Evolutionary conservation across 2,329 filamentous ascomycete species (phyloP).

Genomic region (Penicillium fuscoglaucum): DNA sequence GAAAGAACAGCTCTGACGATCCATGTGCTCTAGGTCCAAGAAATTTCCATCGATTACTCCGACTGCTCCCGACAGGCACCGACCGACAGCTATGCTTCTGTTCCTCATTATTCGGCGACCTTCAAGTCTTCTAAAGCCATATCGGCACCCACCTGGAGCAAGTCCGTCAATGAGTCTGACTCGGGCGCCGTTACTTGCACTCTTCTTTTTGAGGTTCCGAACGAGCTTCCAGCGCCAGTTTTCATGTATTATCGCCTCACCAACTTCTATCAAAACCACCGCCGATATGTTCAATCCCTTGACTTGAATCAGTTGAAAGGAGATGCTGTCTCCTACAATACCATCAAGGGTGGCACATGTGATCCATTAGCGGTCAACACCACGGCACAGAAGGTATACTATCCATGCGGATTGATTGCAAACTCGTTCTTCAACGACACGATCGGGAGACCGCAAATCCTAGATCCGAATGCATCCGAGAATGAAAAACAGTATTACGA

Average conservation of each 20-base stretch:
- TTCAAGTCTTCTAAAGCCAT: slow-evolving; percentile 62
- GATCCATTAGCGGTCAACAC: slow-evolving; percentile 65
- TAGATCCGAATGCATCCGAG: slow-evolving; percentile 3
- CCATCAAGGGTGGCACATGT: slow-evolving; percentile 70
- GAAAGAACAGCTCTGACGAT: background rate
- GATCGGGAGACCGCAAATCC: slow-evolving; percentile 64
- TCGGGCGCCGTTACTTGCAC: slow-evolving; percentile 60
- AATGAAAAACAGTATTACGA: slow-evolving; percentile 61
- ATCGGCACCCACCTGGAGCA: slow-evolving; percentile 33
- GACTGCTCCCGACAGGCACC: slow-evolving; percentile 65
- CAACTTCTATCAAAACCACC: slow-evolving; percentile 99
- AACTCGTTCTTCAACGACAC: slow-evolving; percentile 98
- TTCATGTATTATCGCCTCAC: slow-evolving; percentile 93
- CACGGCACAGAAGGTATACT: slow-evolving; percentile 68
- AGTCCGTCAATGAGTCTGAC: slow-evolving; percentile 30
- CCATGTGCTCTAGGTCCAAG: slow-evolving; percentile 67
- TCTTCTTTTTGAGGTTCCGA: slow-evolving; percentile 75
- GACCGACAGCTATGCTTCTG: slow-evolving; percentile 30
- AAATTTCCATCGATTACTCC: slow-evolving; percentile 88
- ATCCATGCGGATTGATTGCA: slow-evolving; percentile 92
- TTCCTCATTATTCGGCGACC: slow-evolving; percentile 55
- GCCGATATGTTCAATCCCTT: slow-evolving; percentile 90
- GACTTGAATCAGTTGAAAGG: slow-evolving; percentile 82
- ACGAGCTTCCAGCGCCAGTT: slow-evolving; percentile 76
- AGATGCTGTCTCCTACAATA: slow-evolving; percentile 57